Percentiles rank a stretch among this genome's conserved stretches.
These are phyloP conservation scores for Leccinum olivaceoglutinosum DNA, from an alignment of 1,284 basidiomycete genomes.

Conservation along the genomic window DNA sequence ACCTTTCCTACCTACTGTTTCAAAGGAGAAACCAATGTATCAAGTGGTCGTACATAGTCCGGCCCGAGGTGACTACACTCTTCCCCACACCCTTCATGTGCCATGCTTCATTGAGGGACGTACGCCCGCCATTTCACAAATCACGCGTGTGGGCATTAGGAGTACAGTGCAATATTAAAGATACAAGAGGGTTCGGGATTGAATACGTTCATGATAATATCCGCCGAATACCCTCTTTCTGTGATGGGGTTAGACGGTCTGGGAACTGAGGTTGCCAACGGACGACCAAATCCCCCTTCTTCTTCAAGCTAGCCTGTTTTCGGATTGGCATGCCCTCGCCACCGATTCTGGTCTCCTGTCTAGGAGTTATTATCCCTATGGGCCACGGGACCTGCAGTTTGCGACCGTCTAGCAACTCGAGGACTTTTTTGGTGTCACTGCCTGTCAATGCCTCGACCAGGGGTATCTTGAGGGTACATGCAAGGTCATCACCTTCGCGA, in stretches of 20 bases:
- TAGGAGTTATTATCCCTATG: slow-evolving; percentile 56
- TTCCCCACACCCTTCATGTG: not conserved
- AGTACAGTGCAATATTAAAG: slow-evolving; percentile 17
- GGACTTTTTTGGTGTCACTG: slow-evolving; percentile 41
- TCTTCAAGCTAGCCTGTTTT: slow-evolving; percentile 67
- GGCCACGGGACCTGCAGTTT: slow-evolving; percentile 69
- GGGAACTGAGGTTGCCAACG: slow-evolving; percentile 87
- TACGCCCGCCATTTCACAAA: not conserved
- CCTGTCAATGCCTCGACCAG: slow-evolving; percentile 83
- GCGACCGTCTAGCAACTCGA: slow-evolving; percentile 77
- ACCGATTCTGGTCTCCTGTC: slow-evolving; percentile 61
- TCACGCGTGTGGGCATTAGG: slow-evolving; percentile 6
- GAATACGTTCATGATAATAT: slow-evolving; percentile 42
- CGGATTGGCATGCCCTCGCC: slow-evolving; percentile 91
- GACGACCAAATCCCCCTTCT: slow-evolving; percentile 80
- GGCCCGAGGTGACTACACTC: not conserved
- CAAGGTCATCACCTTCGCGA: slow-evolving; percentile 80
- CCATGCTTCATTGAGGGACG: not conserved
- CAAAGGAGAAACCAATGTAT: not conserved
- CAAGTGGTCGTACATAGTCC: not conserved
- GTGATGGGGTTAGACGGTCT: slow-evolving; percentile 59
- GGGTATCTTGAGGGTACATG: slow-evolving; percentile 58
- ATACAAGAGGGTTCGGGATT: not conserved
- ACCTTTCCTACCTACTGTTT: not conserved
- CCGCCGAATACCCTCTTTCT: slow-evolving; percentile 78